Evolutionary conservation across 306 rosid genomes (phyloP).

Genomic region (Leucaena leucocephala): DNA sequence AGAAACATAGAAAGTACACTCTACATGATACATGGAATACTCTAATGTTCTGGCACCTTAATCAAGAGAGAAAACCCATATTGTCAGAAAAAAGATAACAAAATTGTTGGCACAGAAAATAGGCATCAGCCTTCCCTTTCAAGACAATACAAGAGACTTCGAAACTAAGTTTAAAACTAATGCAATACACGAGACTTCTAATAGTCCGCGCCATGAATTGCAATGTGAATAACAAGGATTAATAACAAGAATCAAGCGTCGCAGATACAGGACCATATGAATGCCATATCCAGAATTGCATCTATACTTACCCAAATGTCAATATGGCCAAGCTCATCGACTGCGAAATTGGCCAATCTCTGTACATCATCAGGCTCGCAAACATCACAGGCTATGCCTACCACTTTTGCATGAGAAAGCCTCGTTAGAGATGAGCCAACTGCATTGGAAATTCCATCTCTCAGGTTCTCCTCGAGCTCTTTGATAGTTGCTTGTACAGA

Average conservation of each 20-base stretch:
- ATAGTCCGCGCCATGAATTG: not conserved
- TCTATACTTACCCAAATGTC: conserved; percentile 85
- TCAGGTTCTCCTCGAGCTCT: conserved; percentile 92
- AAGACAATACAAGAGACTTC: not conserved
- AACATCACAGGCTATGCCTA: conserved; percentile 90
- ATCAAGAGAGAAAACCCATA: conserved; percentile 11
- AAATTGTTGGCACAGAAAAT: not conserved
- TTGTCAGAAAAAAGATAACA: not conserved
- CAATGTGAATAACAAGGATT: not conserved
- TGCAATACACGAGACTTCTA: not conserved
- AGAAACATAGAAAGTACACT: conserved; percentile 12
- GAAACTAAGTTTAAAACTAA: conserved; percentile 6
- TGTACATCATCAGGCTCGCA: conserved; percentile 75
- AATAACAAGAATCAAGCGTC: not conserved
- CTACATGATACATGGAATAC: not conserved
- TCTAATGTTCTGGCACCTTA: not conserved
- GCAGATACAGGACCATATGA: not conserved
- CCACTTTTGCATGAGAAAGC: conserved; percentile 73
- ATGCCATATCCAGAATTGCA: not conserved
- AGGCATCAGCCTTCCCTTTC: conserved; percentile 4
- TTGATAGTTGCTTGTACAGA: conserved; percentile 74
- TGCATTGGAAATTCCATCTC: conserved; percentile 63
- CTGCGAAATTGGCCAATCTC: conserved; percentile 70
- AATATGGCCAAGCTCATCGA: conserved; percentile 68
- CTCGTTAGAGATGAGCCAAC: conserved; percentile 57